Conservation (phyloP, 2,329 filamentous ascomycete species). For the Colletotrichum salicis region DNA sequence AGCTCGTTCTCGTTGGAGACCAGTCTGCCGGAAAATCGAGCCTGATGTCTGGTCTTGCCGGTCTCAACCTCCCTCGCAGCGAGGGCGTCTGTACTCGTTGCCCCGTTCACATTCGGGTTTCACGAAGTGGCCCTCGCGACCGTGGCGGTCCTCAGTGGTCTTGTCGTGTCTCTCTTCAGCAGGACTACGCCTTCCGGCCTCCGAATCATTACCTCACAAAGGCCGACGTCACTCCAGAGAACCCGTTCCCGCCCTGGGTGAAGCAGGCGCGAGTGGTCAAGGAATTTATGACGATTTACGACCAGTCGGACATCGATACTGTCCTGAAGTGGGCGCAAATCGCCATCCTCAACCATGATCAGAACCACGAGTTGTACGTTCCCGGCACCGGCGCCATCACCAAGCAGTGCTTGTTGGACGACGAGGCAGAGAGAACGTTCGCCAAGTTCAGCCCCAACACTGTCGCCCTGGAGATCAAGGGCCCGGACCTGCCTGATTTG, state of each 20-base stretch:
- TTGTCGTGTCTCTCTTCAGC: slow-evolving; percentile 74
- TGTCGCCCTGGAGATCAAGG: slow-evolving; percentile 79
- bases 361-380: slow-evolving; percentile 62
- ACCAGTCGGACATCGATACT: slow-evolving; percentile 72
- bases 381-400: slow-evolving; percentile 58
- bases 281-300: slow-evolving; percentile 72
- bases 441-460: slow-evolving; percentile 86
- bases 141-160: slow-evolving; percentile 62
- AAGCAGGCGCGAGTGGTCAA: slow-evolving; percentile 58
- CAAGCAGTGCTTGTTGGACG: slow-evolving; percentile 47
- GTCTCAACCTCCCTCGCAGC: slow-evolving; percentile 77
- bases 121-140: slow-evolving; percentile 50
- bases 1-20: slow-evolving; percentile 85
- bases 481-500: slow-evolving; percentile 75
- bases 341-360: slow-evolving; percentile 76
- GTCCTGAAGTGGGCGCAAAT: slow-evolving; percentile 80
- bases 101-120: slow-evolving; percentile 81
- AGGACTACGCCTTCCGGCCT: slow-evolving; percentile 69
- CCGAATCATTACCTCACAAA: slow-evolving; percentile 52
- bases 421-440: slow-evolving; percentile 55
- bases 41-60: slow-evolving; percentile 71
- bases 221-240: slow-evolving; percentile 57
- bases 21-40: slow-evolving; percentile 87
- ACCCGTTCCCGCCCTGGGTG: slow-evolving; percentile 75
- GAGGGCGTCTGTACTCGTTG: slow-evolving; percentile 83